These are phyloP conservation scores for Pestalotiopsis sp. DNA, from an alignment of 2,329 filamentous ascomycete genomes.

Conservation along the genomic window DNA sequence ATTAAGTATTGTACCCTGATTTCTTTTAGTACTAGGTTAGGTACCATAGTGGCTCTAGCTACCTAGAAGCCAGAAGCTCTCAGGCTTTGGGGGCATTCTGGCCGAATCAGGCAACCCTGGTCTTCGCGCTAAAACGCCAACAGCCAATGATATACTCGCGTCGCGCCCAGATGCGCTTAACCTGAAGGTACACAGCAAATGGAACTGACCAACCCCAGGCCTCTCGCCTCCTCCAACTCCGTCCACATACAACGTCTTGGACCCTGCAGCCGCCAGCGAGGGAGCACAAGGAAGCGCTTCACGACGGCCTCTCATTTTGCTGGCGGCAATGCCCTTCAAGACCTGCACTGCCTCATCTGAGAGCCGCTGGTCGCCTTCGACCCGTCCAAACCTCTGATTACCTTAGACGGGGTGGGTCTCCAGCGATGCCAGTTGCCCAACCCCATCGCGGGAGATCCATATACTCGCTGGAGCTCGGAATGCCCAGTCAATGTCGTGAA, in stretches of 20 bases:
- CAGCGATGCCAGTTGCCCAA: background rate
- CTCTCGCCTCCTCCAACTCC: background rate
- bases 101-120: background rate
- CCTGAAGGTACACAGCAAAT: slow-evolving; percentile 20
- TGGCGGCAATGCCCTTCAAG: slow-evolving; percentile 23
- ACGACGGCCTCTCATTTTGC: slow-evolving; percentile 35
- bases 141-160: slow-evolving; percentile 27
- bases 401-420: background rate
- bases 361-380: background rate
- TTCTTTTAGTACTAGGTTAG: background rate
- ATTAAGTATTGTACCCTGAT: background rate
- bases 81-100: background rate
- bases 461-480: slow-evolving; percentile 17
- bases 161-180: slow-evolving; percentile 29
- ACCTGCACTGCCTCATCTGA: slow-evolving; percentile 34
- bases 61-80: background rate
- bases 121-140: background rate
- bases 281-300: slow-evolving; percentile 28
- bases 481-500: slow-evolving; percentile 23
- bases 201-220: slow-evolving; percentile 34
- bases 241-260: slow-evolving; percentile 18
- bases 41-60: background rate
- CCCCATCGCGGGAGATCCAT: background rate
- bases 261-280: slow-evolving; percentile 27
- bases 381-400: background rate